Evolutionary conservation across 805 yeast species (phyloP).

Genomic region (Clavispora asparagi): DNA sequence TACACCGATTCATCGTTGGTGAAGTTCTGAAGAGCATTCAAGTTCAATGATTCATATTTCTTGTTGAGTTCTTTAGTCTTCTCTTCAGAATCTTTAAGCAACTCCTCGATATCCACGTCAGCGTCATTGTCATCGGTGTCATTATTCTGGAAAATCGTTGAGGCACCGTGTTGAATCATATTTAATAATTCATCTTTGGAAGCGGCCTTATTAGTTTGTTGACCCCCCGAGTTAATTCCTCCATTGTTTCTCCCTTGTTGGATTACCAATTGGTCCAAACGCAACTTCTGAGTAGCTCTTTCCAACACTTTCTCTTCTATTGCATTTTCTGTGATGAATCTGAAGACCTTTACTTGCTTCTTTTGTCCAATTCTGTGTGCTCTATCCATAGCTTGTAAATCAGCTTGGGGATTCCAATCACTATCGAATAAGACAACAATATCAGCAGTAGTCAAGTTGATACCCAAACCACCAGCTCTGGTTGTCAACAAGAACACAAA

Average conservation of each 20-base stretch:
- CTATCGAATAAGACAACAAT: conserved; percentile 71
- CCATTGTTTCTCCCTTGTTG: conserved; percentile 59
- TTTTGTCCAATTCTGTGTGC: conserved; percentile 87
- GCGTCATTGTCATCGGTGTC: conserved; percentile 38
- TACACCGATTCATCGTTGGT: conserved; percentile 64
- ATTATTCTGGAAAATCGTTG: conserved; percentile 46
- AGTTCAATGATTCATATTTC: conserved; percentile 62
- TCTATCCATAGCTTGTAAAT: conserved; percentile 85
- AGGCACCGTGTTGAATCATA: conserved; percentile 84
- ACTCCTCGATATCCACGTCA: conserved; percentile 52
- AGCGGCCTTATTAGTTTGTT: conserved; percentile 34
- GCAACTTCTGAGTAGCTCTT: conserved; percentile 73
- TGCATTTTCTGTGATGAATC: conserved; percentile 76
- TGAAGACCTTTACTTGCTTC: conserved; percentile 73
- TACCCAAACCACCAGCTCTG: conserved; percentile 89
- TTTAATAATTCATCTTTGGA: conserved; percentile 69
- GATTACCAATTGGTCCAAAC: conserved; percentile 76
- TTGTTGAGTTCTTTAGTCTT: conserved; percentile 59
- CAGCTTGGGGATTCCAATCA: conserved; percentile 90
- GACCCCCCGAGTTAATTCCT: conserved; percentile 22
- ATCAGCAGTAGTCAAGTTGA: conserved; percentile 77
- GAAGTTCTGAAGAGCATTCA: conserved; percentile 75
- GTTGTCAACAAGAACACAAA: conserved; percentile 75
- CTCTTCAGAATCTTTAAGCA: conserved; percentile 55
- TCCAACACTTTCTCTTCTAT: conserved; percentile 80